Percentiles rank a stretch among this genome's conserved stretches.
Conservation (phyloP, 164 flowering plant genomes). For the Chloranthus sessilifolius region DNA sequence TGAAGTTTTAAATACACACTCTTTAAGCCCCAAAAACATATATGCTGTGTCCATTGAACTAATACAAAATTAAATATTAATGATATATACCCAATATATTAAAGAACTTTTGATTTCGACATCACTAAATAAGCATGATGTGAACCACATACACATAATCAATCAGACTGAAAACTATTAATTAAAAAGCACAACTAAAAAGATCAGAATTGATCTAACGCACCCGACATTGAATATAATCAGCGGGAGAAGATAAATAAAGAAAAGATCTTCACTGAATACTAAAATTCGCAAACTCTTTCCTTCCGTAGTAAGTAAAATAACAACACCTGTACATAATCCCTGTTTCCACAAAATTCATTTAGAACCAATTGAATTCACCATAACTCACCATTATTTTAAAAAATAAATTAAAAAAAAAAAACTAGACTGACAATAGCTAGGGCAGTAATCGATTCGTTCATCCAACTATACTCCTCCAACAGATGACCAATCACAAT, state of each 20-base stretch:
- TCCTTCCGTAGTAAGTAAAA: conserved; percentile 48
- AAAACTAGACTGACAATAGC: conserved; percentile 48
- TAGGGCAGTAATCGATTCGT: conserved; percentile 83
- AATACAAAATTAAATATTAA: too few species aligned
- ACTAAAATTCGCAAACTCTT: conserved; percentile 58
- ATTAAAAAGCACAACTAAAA: too few species aligned
- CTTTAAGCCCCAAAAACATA: too few species aligned
- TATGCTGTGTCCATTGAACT: too few species aligned
- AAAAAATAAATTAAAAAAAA: neutral
- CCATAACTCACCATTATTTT: neutral
- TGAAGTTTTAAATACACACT: too few species aligned
- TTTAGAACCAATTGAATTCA: neutral
- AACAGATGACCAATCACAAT: conserved; percentile 78
- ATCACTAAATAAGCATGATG: too few species aligned
- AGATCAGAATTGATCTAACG: too few species aligned
- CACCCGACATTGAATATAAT: conserved; percentile 83
- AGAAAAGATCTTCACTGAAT: conserved; percentile 78
- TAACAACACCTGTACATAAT: conserved; percentile 53
- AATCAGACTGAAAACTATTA: too few species aligned
- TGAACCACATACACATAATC: too few species aligned
- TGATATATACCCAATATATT: too few species aligned
- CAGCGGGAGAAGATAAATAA: conserved; percentile 72
- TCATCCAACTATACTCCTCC: conserved; percentile 85
- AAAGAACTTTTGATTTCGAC: too few species aligned
- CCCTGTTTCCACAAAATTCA: conserved; percentile 34